Evolutionary conservation across 1,284 basidiomycete species (phyloP), one percentile per base, ranked within the genome.

Genomic region (Puccinia sorghi): DNA sequence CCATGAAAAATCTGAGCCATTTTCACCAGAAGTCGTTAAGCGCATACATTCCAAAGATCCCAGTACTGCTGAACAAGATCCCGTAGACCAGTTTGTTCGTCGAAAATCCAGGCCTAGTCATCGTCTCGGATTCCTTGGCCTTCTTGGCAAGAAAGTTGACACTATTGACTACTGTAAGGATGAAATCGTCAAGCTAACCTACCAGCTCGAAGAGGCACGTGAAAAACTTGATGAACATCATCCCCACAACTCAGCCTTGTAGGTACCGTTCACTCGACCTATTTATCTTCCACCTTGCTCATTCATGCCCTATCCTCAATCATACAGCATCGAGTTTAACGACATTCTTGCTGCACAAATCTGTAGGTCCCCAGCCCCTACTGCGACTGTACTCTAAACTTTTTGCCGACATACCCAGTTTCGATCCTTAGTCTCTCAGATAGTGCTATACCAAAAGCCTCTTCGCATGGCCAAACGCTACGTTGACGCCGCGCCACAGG

Each of bases 321-420:
- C 83, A 15, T 84, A 83, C 22, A 98, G 99, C 85, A 88, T 99
- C 80, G 90, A 93, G 39, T 99, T 98, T 88, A 90, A 95, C 85
- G 88, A 90, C 81, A 96, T 98, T 86, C 91, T 97, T 81, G 92
- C 92, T 0, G 93, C 93, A 20, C 93, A 96, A 84, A 87, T 95
- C 84, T 76, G 73, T 76, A 3, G 25, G 73, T 74, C 48, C 92
- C 0, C 87, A 87, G 27, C 82, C 82, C 76, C 80, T 0, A 12
- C 17, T 37, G 46, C 39, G 7, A 27, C 57, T 37, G 2, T 54
- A 13, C 7, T 54, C 50, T 17, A 22, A 9, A 59, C 12, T 59
- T 17, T 22, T 3, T 27, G 6, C 41, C 50, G n/a, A 56, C 69
- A 20, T 59, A 25, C 20, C 17, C 9, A 41, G 46, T 50, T 37